Percentiles rank a stretch among this genome's conserved stretches.
Evolutionary conservation across 495 filamentous ascomycete genomes (phyloP).

Genomic region (Tetracladium marchalianum): DNA sequence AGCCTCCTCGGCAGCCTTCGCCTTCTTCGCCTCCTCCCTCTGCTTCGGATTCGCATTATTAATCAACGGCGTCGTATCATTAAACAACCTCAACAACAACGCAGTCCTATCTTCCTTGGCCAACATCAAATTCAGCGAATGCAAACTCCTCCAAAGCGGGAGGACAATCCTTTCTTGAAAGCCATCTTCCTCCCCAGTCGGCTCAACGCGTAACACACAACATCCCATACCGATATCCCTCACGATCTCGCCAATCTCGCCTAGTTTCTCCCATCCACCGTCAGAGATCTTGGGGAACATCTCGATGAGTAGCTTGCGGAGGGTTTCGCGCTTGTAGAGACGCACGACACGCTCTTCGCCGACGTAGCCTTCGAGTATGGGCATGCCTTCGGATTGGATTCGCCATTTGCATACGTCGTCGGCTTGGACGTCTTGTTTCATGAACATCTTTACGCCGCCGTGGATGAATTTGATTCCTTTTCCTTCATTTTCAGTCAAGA

Average conservation of each 20-base stretch:
- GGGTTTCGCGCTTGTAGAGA: conserved; percentile 62
- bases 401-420: conserved; percentile 82
- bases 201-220: conserved; percentile 76
- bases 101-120: conserved; percentile 92
- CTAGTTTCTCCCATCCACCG: conserved; percentile 60
- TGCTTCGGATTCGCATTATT: conserved; percentile 32
- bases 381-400: conserved; percentile 85
- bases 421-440: conserved; percentile 88
- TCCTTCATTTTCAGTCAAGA: conserved; percentile 73
- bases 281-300: conserved; percentile 81
- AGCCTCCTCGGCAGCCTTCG: conserved; percentile 14
- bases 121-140: conserved; percentile 88
- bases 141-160: conserved; percentile 82
- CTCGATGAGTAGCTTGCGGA: conserved; percentile 73
- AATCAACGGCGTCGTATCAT: conserved; percentile 67
- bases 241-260: conserved; percentile 81
- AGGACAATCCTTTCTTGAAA: conserved; percentile 76
- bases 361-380: conserved; percentile 79
- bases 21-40: conserved; percentile 28
- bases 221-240: conserved; percentile 77
- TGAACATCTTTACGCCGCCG: conserved; percentile 95
- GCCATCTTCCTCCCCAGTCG: conserved; percentile 55
- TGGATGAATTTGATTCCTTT: conserved; percentile 91
- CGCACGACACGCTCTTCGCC: conserved; percentile 67
- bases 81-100: conserved; percentile 84